Conservation (phyloP, 1,139 yeast genomes). For the Pichia cactophila region DNA sequence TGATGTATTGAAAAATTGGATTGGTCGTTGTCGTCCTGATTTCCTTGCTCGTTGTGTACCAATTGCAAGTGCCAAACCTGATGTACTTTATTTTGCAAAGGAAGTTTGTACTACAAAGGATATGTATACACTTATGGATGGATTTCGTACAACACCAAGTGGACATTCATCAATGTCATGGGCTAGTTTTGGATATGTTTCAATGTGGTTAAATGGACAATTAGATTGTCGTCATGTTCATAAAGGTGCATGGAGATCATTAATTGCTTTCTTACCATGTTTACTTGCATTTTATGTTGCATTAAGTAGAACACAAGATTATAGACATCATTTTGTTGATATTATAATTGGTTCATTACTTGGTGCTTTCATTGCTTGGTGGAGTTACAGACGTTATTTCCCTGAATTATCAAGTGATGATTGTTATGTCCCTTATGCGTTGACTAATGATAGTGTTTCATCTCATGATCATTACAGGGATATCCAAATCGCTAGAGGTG, state of each 20-base stretch:
- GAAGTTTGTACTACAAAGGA: constrained; percentile 45
- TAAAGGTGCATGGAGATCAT: constrained; percentile 33
- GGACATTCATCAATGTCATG: constrained; percentile 73
- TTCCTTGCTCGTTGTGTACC: constrained; percentile 66
- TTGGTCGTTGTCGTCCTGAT: constrained; percentile 80
- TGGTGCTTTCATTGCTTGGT: constrained; percentile 43
- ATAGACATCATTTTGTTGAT: constrained; percentile 70
- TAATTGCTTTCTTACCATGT: constrained; percentile 30
- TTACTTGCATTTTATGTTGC: constrained; percentile 46
- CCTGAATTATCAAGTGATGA: constrained; percentile 20
- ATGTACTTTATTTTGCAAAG: constrained; percentile 39
- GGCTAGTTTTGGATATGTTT: constrained; percentile 53
- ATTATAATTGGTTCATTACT: constrained; percentile 49
- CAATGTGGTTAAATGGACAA: constrained; percentile 60
- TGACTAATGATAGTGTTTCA: constrained; percentile 1
- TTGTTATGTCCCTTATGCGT: constrained; percentile 26
- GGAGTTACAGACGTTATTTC: constrained; percentile 41
- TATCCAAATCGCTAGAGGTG: constrained; percentile 6
- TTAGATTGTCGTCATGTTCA: constrained; percentile 31
- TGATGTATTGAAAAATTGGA: constrained; percentile 62
- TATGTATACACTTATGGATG: constrained; percentile 41
- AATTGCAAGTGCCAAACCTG: constrained; percentile 28
- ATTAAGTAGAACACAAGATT: constrained; percentile 60
- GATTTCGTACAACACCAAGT: constrained; percentile 73
- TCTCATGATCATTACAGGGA: constrained; percentile 14